Base-by-base conservation (phyloP, 2,329 filamentous ascomycete genomes). In the Aureobasidium sp. region DNA sequence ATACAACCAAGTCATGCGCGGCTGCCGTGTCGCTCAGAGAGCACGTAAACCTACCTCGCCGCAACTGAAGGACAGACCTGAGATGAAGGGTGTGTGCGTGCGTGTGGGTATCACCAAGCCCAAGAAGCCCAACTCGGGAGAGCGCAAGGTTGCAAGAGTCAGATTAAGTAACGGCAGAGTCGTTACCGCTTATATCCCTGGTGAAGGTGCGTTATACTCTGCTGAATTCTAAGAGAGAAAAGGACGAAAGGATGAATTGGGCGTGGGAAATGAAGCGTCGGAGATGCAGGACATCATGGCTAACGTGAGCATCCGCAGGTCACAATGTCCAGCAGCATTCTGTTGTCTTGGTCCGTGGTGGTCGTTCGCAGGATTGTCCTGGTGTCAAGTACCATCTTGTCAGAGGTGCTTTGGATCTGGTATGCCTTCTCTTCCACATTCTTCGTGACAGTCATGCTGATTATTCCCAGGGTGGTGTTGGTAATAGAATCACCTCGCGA, bases 281-380 rank as follows among this genome's bases (percentile, higher is more conserved):
- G 42, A n/a, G 3, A 29, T n/a, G 9, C 3, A 48, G 24, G 15
- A n/a, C 2, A 44, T 22, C 27, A 62, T 68, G 54, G 68, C 59
- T 54, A 39, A 45, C 14, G 5, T 68, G 63, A 68, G 35, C 1
- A n/a, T 24, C 5, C 63, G 2, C 67, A 85, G 83, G 94, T 53
- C 94, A 99, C 78, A 99, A 97, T 76, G 92, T 97, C 67, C 93
- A 97, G 81, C 94, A 97, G 82, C 95, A 99, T 81, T 95, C 89
- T 70, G 94, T 99, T 50, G 94, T 99, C 61, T 81, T 97, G 67
- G 92, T 99, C n/a, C 83, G 94, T 67, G 94, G 94, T 63, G 94
- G 94, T 2, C 83, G 94, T 73, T 86, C 85, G 66, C 94, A 97
- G 83, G 94, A 99, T 86, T 99, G 94, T 79, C 94, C 94, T 64